Evolutionary conservation across 2,329 filamentous ascomycete species (phyloP), one percentile per base, ranked within the genome.

Genomic region (Lojkania enalia): DNA sequence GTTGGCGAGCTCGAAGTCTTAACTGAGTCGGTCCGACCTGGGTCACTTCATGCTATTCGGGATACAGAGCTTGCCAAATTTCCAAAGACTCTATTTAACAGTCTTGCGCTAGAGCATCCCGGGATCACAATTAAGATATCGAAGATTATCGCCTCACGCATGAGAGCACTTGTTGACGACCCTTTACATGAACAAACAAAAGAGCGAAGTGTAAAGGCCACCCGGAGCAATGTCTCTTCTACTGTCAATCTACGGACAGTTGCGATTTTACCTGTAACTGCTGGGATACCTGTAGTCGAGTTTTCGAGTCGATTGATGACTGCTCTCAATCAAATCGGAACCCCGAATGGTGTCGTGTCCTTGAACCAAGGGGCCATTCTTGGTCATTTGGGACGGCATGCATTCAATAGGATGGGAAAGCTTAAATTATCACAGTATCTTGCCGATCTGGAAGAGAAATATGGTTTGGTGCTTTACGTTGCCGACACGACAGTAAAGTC

Each of bases 61-160:
- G 94, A 97, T 54, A 97, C 94, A 0, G 94, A 99, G 66, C 75
- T 99, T 20, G 92, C 95, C 46, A 97, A 96, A 60, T 96, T 99
- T 48, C 94, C 94, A 1, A 88, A 92, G 46, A 96, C 90, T 0
- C 74, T 99, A 1, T 99, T 99, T 77, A 99, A 99, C 75, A 99
- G 94, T 63, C 81, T 99, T 41, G 94, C 94, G 0, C 87, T 96
- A 64, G 94, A 99, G 63, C 94, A 99, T 63, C 94, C 94, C 4
- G 95, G 90, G 32, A 99, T 99, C 62, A 97, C 94, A 0, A 97
- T 99, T 69, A 96, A 97, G 70, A 95, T 99, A 20, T 97, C 94
- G 1, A 99, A 97, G 70, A 94, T 99, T 57, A 96, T 99, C 60
- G 94, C 94, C 0, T 90, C 91, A 25, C 84, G 94, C 2, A 97